A percentile compares a stretch with the other conserved stretches of the same genome.
These are phyloP conservation scores for Camellia japonica DNA, from an alignment of 148 eudicot species.

Conservation along the genomic window DNA sequence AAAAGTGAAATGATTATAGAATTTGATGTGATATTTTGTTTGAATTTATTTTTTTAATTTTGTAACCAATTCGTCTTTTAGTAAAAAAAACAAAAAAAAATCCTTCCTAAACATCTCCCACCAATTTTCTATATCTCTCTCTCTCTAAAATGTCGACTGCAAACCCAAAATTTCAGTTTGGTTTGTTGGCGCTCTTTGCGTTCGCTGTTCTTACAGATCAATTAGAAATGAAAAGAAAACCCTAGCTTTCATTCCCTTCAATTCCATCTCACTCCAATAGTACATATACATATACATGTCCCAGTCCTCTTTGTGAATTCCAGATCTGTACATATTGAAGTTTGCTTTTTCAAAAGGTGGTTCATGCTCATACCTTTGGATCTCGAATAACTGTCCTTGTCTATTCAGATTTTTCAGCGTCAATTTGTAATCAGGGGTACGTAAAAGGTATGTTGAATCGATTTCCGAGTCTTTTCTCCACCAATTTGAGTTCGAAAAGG, in stretches of 20 bases:
- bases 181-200: constrained; percentile 31
- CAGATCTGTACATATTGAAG: constrained; percentile 20
- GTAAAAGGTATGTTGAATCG: background rate
- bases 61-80: no score
- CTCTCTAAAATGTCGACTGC: constrained; percentile 23
- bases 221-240: background rate
- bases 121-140: background rate
- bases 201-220: background rate
- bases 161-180: constrained; percentile 35
- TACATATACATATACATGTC: no score
- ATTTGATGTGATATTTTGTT: no score
- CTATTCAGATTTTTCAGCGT: background rate
- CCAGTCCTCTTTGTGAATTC: background rate
- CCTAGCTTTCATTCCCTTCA: background rate
- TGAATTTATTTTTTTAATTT: no score
- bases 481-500: background rate
- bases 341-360: background rate
- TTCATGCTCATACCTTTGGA: no score
- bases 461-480: background rate
- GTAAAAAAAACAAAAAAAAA: no score
- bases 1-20: no score
- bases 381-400: background rate
- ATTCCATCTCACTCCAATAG: background rate
- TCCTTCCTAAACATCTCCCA: no score
- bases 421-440: background rate